phyloP scores from a whole-genome alignment of 1,284 basidiomycete genomes.

The Marasmius oreades region DNA sequence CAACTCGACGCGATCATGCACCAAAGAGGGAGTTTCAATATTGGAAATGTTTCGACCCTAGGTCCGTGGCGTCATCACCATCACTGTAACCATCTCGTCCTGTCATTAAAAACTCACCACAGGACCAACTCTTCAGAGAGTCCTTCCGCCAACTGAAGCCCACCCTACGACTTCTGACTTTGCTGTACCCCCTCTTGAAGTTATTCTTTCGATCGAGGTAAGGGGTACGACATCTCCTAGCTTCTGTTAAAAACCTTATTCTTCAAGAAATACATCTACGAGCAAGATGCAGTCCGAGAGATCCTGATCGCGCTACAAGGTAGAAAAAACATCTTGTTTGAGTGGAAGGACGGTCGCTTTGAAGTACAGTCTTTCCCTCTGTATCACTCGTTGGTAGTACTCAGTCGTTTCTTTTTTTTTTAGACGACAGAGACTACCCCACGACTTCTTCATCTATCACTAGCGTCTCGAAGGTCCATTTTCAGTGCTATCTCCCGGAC shows the following conservation, averaged over 20 bases:
- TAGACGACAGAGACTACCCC: constrained; percentile 55
- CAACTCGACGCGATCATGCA: constrained; percentile 25
- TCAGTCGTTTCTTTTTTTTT: not conserved
- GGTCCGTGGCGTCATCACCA: constrained; percentile 30
- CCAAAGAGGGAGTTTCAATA: constrained; percentile 40
- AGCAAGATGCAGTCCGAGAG: constrained; percentile 72
- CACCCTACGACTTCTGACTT: constrained; percentile 15
- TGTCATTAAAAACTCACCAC: constrained; percentile 2
- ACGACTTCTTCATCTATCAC: constrained; percentile 60
- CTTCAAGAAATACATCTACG: constrained; percentile 60
- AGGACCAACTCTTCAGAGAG: constrained; percentile 48
- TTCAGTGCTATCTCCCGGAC: constrained; percentile 49
- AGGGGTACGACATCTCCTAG: not conserved
- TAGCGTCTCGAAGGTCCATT: constrained; percentile 59
- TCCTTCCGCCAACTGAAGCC: constrained; percentile 18
- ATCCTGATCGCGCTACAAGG: constrained; percentile 72
- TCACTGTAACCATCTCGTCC: too few relatives aligned
- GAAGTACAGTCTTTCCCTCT: constrained; percentile 23
- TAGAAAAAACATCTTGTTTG: constrained; percentile 54
- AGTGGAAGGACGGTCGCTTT: constrained; percentile 37
- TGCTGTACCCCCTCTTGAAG: constrained; percentile 23
- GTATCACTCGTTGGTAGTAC: not conserved
- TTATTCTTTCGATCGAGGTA: constrained; percentile 7
- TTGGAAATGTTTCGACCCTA: constrained; percentile 66
- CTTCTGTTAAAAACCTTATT: not conserved